Percentiles rank a stretch among this genome's conserved stretches.
These are phyloP conservation scores for Dimargaris verticillata DNA, from an alignment of 192 early-diverging fungal species.

Conservation along the genomic window DNA sequence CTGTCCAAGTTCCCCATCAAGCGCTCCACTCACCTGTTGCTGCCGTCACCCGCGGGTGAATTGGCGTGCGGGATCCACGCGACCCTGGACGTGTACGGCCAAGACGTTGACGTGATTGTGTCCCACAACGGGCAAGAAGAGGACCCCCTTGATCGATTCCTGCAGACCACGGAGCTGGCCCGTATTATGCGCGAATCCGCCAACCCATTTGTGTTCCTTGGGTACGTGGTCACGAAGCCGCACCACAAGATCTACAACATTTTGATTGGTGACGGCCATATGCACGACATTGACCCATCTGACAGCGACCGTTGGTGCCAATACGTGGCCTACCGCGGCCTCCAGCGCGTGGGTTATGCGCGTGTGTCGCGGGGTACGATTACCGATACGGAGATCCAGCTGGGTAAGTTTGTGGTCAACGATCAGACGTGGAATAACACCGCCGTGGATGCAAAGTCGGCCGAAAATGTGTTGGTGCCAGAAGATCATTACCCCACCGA, in stretches of 20 bases:
- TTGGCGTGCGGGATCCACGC: slow-evolving; percentile 74
- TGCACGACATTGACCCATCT: slow-evolving; percentile 59
- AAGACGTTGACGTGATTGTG: slow-evolving; percentile 61
- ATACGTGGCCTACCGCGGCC: slow-evolving; percentile 62
- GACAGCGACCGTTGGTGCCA: slow-evolving; percentile 73
- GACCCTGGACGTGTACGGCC: slow-evolving; percentile 67
- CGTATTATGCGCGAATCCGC: slow-evolving; percentile 55
- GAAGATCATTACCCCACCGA: slow-evolving; percentile 33
- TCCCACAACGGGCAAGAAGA: slow-evolving; percentile 75
- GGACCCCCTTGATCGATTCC: slow-evolving; percentile 47
- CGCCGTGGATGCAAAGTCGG: slow-evolving; percentile 24
- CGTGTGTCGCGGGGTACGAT: slow-evolving; percentile 62
- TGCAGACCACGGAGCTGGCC: slow-evolving; percentile 64
- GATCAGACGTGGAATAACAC: slow-evolving; percentile 12
- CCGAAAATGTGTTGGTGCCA: slow-evolving; percentile 35
- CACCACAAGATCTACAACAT: slow-evolving; percentile 41
- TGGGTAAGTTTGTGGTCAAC: slow-evolving; percentile 51
- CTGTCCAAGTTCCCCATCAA: slow-evolving; percentile 74
- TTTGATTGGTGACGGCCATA: slow-evolving; percentile 42
- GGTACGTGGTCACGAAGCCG: slow-evolving; percentile 65
- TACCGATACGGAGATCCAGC: slow-evolving; percentile 73
- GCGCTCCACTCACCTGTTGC: slow-evolving; percentile 50
- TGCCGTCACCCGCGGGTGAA: slow-evolving; percentile 66
- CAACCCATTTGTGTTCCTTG: slow-evolving; percentile 64
- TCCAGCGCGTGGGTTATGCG: slow-evolving; percentile 56